A percentile compares a stretch with the other conserved stretches of the same genome.
Conservation (phyloP, 768 basidiomycete species). For the Gelatoporia subvermispora region DNA sequence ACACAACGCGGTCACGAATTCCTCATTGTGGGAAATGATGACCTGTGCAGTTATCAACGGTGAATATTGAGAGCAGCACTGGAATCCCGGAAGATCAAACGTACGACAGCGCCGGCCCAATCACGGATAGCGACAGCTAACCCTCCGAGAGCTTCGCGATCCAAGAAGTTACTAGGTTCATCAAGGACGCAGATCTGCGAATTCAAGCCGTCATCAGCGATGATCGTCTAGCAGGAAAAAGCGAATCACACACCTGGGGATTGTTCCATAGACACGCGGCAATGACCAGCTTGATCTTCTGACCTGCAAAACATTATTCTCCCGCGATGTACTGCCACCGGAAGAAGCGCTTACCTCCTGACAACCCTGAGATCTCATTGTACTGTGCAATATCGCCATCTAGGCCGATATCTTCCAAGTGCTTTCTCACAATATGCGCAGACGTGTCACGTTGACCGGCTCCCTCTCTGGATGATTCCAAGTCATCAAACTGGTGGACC, state of each 20-base stretch:
- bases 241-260: conserved; percentile 57
- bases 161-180: conserved; percentile 96
- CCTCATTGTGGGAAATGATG: conserved; percentile 94
- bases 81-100: conserved; percentile 16
- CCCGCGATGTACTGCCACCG: conserved; percentile 2
- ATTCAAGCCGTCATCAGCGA: conserved; percentile 7
- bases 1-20: conserved; percentile 83
- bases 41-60: conserved; percentile 43
- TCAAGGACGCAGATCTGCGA: conserved; percentile 69
- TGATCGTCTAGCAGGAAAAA: neutral
- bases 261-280: conserved; percentile 97
- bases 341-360: conserved; percentile 61
- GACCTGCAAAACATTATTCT: conserved; percentile 40
- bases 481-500: conserved; percentile 92
- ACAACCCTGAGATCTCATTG: conserved; percentile 91
- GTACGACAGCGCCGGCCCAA: conserved; percentile 88
- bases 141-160: conserved; percentile 92
- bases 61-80: conserved; percentile 9
- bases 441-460: conserved; percentile 88
- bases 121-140: conserved; percentile 92
- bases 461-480: conserved; percentile 93
- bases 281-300: conserved; percentile 95
- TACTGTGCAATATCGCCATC: conserved; percentile 98
- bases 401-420: conserved; percentile 91
- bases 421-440: conserved; percentile 78